phyloP scores from a whole-genome alignment of 208 protist genomes.

The Leishmania major region DNA sequence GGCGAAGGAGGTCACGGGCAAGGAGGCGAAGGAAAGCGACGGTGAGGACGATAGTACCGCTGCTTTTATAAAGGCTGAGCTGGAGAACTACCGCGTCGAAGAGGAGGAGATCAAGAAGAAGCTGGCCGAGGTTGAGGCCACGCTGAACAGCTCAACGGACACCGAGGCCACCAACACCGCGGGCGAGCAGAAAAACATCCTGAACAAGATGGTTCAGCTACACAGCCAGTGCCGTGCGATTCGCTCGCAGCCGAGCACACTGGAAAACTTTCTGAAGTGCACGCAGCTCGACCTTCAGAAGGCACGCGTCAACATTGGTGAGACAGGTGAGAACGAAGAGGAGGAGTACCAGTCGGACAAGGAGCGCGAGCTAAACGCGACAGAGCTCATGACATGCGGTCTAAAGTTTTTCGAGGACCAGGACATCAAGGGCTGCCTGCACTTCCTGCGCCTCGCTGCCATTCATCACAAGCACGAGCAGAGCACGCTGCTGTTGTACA shows the following conservation, averaged over 20 bases:
- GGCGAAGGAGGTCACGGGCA: conserved; percentile 58
- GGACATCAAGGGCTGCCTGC: conserved; percentile 67
- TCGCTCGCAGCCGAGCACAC: conserved; percentile 55
- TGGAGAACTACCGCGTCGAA: conserved; percentile 75
- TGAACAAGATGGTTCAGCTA: conserved; percentile 76
- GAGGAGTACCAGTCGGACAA: conserved; percentile 77
- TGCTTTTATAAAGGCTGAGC: conserved; percentile 72
- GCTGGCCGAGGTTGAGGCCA: conserved; percentile 46
- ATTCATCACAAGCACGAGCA: conserved; percentile 88
- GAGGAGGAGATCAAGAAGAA: conserved; percentile 73
- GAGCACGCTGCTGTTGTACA: conserved; percentile 78
- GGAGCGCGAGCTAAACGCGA: conserved; percentile 66
- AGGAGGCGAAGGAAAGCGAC: conserved; percentile 25
- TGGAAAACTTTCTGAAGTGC: conserved; percentile 71
- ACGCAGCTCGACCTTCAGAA: conserved; percentile 79
- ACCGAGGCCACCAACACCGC: conserved; percentile 41
- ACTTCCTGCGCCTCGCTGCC: conserved; percentile 88
- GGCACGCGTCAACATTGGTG: conserved; percentile 78
- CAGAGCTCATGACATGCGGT: conserved; percentile 75
- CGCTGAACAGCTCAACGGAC: conserved; percentile 32
- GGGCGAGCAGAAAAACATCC: conserved; percentile 50
- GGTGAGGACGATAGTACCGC: conserved; percentile 31
- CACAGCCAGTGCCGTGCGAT: conserved; percentile 74
- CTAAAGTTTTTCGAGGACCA: conserved; percentile 67
- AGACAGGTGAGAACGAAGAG: conserved; percentile 55